Evolutionary conservation across 371 early-diverging fungal genomes (phyloP), one percentile per base, ranked within the genome.

Genomic region (Fennellomyces sp.): DNA sequence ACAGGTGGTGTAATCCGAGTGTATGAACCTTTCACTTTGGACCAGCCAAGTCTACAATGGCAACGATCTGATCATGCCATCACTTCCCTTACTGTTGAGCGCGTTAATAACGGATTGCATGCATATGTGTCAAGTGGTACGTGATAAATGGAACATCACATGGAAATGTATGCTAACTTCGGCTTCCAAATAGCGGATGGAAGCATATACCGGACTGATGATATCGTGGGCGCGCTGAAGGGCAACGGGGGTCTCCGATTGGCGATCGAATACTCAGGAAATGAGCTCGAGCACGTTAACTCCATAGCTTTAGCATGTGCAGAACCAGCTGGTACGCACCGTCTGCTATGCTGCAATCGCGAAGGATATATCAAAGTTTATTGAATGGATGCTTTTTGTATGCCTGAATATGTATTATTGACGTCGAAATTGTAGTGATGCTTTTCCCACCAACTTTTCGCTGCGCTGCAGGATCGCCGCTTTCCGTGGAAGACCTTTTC

Each of bases 361-460:
- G 69, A 72, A 65, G 78, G 78, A 26, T 66, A 59, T 42, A 47
- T 76, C 2, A 72, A 65, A 31, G 52, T 76, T 28, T 76, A 73
- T 49, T 76, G 66, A 73, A 52, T 39, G 17, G 45, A 53, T 26
- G 61, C n/a, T n/a, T n/a, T n/a, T n/a, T 31, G 30, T 29, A 52
- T 29, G 6, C 17, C 15, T 25, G 35, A 51, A 23, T 19, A 28
- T 10, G 35, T 33, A 31, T 63, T 76, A 63, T 59, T 60, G 58
- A 45, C 78, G 71, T 38, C 58, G 57, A 39, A 79, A 79, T 19
- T 68, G 59, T 38, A 66, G 52, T 21, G 78, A 77, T 36, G 73
- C 70, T 59, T 50, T 51, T 42, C 75, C 75, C 21, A 64, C 61
- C 51, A 66, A 64, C 29, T 70, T 66, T 45, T 73, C 63, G 55